Base-by-base conservation (phyloP, 495 filamentous ascomycete species). In the Penicillium parvum region DNA sequence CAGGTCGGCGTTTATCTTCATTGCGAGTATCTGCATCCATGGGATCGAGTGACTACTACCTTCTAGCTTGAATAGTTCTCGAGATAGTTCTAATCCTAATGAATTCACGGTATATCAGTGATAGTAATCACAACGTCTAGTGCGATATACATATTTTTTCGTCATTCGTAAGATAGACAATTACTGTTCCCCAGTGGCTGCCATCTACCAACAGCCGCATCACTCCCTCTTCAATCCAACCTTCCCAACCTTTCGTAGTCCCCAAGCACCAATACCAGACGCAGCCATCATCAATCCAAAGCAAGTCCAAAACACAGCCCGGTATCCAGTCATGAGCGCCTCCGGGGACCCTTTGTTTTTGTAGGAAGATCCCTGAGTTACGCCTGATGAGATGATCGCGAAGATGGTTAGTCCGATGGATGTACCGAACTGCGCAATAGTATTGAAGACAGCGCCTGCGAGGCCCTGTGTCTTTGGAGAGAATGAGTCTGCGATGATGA, bases 361-460 rank as follows among this genome's bases (percentile, higher is more conserved):
- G 25, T 55, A 39, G 1, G 43, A 27, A 0, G 57, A 61, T 4
- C 64, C 44, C 12, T 60, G 50, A 0, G 79, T 82, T 1, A 82
- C 68, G 20, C 61, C 55, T 2, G 66, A 58, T 0, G 82, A 74
- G 26, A 85, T 73, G 10, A 80, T 69, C 7, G 74, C 75, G 20
- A 75, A 71, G 8, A 80, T 48, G 5, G 76, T 76, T 4, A 83
- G 50, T 1, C 82, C 81, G 9, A 85, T 61, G 0, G 71, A 68
- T 12, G 68, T 78, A 0, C 83, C 83, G 37, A 84, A 72, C 51
- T 84, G 79, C 3, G 71, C 57, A n/a, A 78, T 54, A 0, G 78
- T 79, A 47, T 83, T 81, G 65, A 84, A 84, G 0, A 85, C 78
- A 2, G 76, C 81, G 3, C 81, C 80, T 2, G 77, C 79, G 1